Base-by-base conservation (phyloP, 1,139 yeast genomes). In the Arxiozyma heterogenica region DNA sequence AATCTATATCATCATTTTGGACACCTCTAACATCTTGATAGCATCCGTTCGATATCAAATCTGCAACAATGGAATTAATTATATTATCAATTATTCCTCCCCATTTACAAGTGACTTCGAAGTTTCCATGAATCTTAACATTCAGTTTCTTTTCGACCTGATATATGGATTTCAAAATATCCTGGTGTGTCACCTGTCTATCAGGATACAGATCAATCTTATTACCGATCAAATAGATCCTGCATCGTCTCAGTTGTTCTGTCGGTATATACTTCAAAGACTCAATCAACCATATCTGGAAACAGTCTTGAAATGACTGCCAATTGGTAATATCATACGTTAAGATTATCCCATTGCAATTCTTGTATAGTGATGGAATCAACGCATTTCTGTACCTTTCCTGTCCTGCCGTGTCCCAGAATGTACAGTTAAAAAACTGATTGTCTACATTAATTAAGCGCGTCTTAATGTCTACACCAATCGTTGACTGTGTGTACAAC, bases 371-470 rank as follows among this genome's bases (percentile, higher is more conserved):
- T 11, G 83, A 77, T 6, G 86, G 86, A 44, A 78, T 79, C 62
- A 81, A 75, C 17, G 80, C 76, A 53, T 71, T 72, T 60, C 83
- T 71, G 64, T 80, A 81, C 56, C 84, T 67, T 64, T 81, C 85
- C 67, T 81, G 85, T 8, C 85, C 85, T 1, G 85, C 85, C 15
- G 85, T 81, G 62, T 81, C 85, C 85, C 77, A 74, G 53, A 73
- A 59, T 68, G 80, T 71, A 64, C 75, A 70, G 73, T 68, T 84
- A 71, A 64, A 82, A 71, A 61, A 80, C 71, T 70, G 75, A 67
- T 81, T 83, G 62, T 82, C 86, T 49, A 83, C 74, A 63, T 81
- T 81, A 71, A 82, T 79, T 20, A 83, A 73, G 60, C 81, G 80
- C 52, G 81, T 79, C 61, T 82, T 77, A 57, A 83, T 78, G 62